phyloP scores from a whole-genome alignment of 805 yeast species.

The Candida parachauliodes region DNA sequence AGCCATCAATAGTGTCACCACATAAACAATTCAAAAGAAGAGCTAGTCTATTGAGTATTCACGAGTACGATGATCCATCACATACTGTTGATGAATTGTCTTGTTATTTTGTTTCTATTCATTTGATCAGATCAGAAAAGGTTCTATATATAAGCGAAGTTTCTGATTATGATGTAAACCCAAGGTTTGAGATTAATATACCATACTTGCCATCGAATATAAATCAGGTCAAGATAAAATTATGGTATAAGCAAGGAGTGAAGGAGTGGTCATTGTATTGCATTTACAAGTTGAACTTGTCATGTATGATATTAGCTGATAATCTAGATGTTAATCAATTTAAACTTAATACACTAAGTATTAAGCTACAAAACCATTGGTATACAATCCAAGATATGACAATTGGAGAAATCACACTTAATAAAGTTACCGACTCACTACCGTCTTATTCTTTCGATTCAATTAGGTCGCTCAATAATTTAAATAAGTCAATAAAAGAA shows the following conservation, averaged over 20 bases:
- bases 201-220: conserved; percentile 6
- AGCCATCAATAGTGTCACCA: conserved; percentile 2
- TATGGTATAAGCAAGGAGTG: background rate
- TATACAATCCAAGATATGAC: conserved; percentile 15
- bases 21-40: conserved; percentile 6
- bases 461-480: conserved; percentile 23
- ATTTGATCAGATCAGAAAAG: conserved; percentile 3
- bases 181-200: conserved; percentile 4
- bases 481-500: conserved; percentile 27
- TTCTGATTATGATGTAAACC: conserved; percentile 7
- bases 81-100: background rate
- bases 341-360: conserved; percentile 18
- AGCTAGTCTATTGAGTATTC: background rate
- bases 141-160: conserved; percentile 8
- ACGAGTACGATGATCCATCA: background rate
- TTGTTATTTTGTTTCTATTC: conserved; percentile 3
- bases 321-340: conserved; percentile 4
- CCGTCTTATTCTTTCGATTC: conserved; percentile 27
- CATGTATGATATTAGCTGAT: conserved; percentile 12
- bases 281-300: conserved; percentile 15
- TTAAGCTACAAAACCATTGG: conserved; percentile 16
- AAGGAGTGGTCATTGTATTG: conserved; percentile 19
- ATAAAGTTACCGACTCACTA: background rate
- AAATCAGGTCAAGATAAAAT: background rate
- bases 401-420: background rate